These are phyloP conservation scores for Syzygium aqueum DNA, from an alignment of 345 rosid genomes.

Conservation along the genomic window DNA sequence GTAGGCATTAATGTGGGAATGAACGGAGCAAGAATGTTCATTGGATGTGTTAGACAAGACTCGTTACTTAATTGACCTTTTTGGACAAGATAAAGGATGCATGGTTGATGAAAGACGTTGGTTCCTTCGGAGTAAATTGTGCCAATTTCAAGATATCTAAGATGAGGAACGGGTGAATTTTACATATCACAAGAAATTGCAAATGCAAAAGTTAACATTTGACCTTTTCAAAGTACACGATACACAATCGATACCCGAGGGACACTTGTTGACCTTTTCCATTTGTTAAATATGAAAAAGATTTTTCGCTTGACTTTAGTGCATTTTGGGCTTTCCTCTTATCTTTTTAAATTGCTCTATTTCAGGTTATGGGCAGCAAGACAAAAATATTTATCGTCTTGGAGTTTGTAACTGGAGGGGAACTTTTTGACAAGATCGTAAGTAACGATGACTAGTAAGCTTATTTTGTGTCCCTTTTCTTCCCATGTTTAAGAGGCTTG, in stretches of 20 bases:
- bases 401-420: slow-evolving; percentile 79
- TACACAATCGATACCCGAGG: neutral
- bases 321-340: neutral
- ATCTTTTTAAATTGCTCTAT: neutral
- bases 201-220: neutral
- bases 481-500: neutral
- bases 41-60: neutral
- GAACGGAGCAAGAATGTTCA: neutral
- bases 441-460: slow-evolving; percentile 11
- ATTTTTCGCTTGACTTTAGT: neutral
- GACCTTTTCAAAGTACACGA: neutral
- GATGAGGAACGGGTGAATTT: neutral
- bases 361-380: slow-evolving; percentile 71
- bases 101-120: neutral
- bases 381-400: slow-evolving; percentile 61
- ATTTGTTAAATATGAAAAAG: neutral
- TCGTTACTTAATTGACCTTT: neutral
- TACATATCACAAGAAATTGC: neutral
- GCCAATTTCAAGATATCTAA: neutral
- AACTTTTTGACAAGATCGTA: slow-evolving; percentile 75
- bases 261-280: neutral
- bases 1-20: neutral
- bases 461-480: neutral
- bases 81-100: neutral
- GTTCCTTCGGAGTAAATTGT: neutral